Conservation (phyloP, 2,329 filamentous ascomycete genomes). For the Colletotrichum tanaceti region DNA sequence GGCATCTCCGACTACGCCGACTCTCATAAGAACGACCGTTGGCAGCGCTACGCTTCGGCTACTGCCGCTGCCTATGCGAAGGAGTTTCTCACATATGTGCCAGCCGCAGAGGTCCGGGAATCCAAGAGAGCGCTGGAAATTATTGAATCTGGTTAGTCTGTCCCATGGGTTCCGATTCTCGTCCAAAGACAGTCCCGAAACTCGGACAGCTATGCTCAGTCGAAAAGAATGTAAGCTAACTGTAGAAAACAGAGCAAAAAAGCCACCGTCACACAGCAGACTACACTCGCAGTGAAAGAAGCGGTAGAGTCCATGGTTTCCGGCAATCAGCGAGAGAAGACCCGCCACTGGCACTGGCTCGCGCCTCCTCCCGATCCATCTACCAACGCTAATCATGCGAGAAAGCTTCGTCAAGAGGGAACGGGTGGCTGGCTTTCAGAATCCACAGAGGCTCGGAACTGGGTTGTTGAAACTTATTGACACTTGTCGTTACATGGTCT, state of each 20-base stretch:
- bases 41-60: constrained; percentile 52
- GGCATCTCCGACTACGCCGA: constrained; percentile 56
- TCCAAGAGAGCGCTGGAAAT: neutral
- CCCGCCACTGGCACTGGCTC: constrained; percentile 33
- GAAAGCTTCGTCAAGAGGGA: constrained; percentile 21
- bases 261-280: neutral
- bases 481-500: constrained; percentile 42
- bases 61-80: constrained; percentile 49
- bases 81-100: neutral
- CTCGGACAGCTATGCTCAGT: too few species aligned
- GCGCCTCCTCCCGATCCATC: constrained; percentile 26
- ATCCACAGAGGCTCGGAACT: constrained; percentile 28
- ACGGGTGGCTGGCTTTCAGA: constrained; percentile 40
- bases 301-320: neutral
- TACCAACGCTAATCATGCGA: constrained; percentile 37
- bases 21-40: constrained; percentile 52
- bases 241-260: neutral
- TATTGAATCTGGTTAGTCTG: neutral
- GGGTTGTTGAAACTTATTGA: constrained; percentile 34
- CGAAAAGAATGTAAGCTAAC: neutral
- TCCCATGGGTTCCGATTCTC: neutral
- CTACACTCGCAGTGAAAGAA: neutral
- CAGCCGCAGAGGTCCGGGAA: neutral
- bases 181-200: too few species aligned
- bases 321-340: neutral